These are phyloP conservation scores for Jasminum sambac DNA, from an alignment of 257 asterid species.

Conservation along the genomic window DNA sequence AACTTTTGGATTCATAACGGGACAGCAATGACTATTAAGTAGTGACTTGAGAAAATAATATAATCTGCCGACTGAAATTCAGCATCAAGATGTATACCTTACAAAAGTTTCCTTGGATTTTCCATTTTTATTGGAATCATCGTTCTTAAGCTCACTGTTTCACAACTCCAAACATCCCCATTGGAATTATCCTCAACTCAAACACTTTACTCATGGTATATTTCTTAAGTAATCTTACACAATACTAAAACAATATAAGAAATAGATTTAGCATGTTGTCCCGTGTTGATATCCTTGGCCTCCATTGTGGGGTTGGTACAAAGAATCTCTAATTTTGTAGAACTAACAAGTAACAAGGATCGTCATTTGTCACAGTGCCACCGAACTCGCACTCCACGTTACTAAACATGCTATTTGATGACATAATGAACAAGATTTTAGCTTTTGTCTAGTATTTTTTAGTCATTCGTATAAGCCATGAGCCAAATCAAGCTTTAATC, in stretches of 20 bases:
- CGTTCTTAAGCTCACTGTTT: slow-evolving; percentile 6
- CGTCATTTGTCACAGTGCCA: too few species aligned
- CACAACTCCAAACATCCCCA: background rate
- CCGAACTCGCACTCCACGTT: background rate
- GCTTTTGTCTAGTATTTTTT: background rate
- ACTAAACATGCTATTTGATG: background rate
- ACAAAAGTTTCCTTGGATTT: background rate
- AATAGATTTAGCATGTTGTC: too few species aligned
- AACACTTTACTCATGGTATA: background rate
- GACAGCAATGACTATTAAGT: background rate
- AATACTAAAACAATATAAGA: background rate
- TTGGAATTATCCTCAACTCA: background rate
- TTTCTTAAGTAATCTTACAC: background rate
- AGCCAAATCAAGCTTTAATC: too few species aligned
- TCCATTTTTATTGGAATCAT: slow-evolving; percentile 23
- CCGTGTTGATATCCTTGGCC: too few species aligned
- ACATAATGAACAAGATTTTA: background rate
- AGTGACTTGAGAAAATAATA: background rate
- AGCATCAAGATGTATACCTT: slow-evolving; percentile 4
- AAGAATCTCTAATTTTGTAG: too few species aligned
- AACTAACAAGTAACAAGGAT: too few species aligned
- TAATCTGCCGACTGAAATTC: slow-evolving; percentile 25
- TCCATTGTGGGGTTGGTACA: too few species aligned
- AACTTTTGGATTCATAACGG: slow-evolving; percentile 11
- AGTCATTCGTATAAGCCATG: too few species aligned